These are phyloP conservation scores for Apiotrichum laibachii DNA, from an alignment of 1,284 basidiomycete genomes.

Conservation along the genomic window DNA sequence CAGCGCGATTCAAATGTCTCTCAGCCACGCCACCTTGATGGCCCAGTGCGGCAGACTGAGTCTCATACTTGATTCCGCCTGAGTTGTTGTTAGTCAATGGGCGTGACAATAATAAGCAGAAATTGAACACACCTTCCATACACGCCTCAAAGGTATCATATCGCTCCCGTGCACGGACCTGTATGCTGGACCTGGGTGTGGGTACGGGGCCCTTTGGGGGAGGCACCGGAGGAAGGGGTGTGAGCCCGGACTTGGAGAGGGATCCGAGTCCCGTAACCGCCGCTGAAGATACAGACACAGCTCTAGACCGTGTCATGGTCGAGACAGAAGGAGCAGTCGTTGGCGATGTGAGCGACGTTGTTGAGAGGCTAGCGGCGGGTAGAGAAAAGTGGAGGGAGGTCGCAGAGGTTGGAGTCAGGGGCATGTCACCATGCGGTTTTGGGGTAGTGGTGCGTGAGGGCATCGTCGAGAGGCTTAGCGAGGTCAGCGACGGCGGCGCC, in stretches of 20 bases:
- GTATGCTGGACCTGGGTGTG: not conserved
- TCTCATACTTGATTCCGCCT: slow-evolving; percentile 46
- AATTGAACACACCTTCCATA: slow-evolving; percentile 41
- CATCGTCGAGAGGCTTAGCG: not conserved
- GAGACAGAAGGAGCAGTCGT: not conserved
- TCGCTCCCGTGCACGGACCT: slow-evolving; percentile 10
- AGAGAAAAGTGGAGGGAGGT: not conserved
- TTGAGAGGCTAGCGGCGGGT: not conserved
- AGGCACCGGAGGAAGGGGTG: slow-evolving; percentile 1
- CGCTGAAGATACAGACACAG: not conserved
- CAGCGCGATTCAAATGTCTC: slow-evolving; percentile 43
- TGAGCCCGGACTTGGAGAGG: not conserved
- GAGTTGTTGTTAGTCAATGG: not conserved
- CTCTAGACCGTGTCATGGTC: not conserved
- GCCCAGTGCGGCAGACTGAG: slow-evolving; percentile 37
- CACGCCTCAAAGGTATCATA: slow-evolving; percentile 35
- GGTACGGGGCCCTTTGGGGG: slow-evolving; percentile 1
- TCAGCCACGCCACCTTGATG: slow-evolving; percentile 43
- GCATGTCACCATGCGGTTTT: not conserved
- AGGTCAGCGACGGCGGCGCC: not conserved
- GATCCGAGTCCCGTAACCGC: not conserved
- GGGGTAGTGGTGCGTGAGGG: not conserved
- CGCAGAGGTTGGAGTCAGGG: not conserved
- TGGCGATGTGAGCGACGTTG: not conserved
- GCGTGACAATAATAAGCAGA: not conserved